A percentile compares a stretch with the other conserved stretches of the same genome.
Evolutionary conservation across 257 asterid genomes (phyloP).

Genomic region (Dorcoceras hygrometricum): DNA sequence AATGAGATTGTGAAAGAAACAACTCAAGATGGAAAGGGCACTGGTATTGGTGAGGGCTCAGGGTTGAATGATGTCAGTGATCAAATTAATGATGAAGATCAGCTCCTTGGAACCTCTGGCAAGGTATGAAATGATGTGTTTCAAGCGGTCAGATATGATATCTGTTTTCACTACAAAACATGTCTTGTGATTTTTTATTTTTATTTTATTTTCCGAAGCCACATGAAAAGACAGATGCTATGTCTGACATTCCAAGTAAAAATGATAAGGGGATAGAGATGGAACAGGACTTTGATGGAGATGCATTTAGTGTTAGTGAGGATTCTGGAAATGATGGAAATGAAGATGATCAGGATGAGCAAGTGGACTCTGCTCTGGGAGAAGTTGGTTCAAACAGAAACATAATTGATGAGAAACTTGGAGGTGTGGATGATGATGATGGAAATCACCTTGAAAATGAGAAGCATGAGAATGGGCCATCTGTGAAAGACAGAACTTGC

Average conservation of each 20-base stretch:
- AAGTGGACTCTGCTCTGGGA: slow-evolving; percentile 81
- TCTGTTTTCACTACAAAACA: slow-evolving; percentile 10
- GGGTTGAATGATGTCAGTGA: slow-evolving; percentile 86
- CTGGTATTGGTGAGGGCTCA: slow-evolving; percentile 92
- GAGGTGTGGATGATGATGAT: slow-evolving; percentile 39
- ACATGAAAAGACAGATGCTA: slow-evolving; percentile 47
- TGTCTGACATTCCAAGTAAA: slow-evolving; percentile 54
- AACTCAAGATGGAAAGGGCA: slow-evolving; percentile 73
- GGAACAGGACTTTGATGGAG: slow-evolving; percentile 81
- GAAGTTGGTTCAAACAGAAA: slow-evolving; percentile 64
- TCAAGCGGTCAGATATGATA: neutral
- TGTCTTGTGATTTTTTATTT: neutral
- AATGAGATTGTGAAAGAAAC: slow-evolving; percentile 39
- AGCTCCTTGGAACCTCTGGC: slow-evolving; percentile 69
- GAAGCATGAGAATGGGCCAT: slow-evolving; percentile 74
- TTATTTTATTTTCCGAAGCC: slow-evolving; percentile 39
- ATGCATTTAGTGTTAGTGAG: slow-evolving; percentile 65
- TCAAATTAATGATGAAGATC: slow-evolving; percentile 88
- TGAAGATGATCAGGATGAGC: slow-evolving; percentile 55
- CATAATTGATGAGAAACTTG: slow-evolving; percentile 72
- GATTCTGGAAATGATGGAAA: slow-evolving; percentile 66
- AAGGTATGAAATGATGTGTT: slow-evolving; percentile 41
- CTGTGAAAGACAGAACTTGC: slow-evolving; percentile 48
- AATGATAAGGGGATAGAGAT: slow-evolving; percentile 86
- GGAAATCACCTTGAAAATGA: slow-evolving; percentile 46